Evolutionary conservation across 176 grass and related monocot genomes (phyloP).

Genomic region (Microstegium vimineum): DNA sequence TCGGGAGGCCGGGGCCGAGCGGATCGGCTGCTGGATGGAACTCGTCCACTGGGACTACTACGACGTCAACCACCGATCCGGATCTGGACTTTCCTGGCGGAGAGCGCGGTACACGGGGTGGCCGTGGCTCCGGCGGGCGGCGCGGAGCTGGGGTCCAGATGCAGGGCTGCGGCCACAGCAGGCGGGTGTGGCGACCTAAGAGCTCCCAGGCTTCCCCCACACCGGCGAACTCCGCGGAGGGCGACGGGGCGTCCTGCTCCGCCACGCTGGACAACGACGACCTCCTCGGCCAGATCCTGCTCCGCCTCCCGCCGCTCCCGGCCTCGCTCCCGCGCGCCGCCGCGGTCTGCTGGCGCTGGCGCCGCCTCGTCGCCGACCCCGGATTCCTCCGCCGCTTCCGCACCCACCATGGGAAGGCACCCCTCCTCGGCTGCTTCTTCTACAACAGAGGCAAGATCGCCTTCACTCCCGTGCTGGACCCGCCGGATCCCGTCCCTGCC

Average conservation of each 20-base stretch:
- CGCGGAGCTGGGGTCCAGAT: background rate
- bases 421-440: slow-evolving; percentile 10
- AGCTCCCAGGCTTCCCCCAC: background rate
- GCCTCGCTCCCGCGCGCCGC: background rate
- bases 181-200: background rate
- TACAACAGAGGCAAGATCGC: background rate
- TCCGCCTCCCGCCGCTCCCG: background rate
- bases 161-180: background rate
- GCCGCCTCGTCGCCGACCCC: background rate
- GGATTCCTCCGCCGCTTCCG: slow-evolving; percentile 13
- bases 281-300: background rate
- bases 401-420: background rate
- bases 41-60: background rate
- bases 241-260: background rate
- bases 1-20: background rate
- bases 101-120: background rate
- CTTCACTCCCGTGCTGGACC: background rate
- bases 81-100: background rate
- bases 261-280: slow-evolving; percentile 5
- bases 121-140: background rate
- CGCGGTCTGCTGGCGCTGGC: background rate
- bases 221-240: background rate
- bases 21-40: background rate
- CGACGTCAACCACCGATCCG: background rate
- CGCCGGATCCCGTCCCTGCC: background rate